Base-by-base conservation (phyloP, 306 rosid genomes). In the Glycyrrhiza uralensis region DNA sequence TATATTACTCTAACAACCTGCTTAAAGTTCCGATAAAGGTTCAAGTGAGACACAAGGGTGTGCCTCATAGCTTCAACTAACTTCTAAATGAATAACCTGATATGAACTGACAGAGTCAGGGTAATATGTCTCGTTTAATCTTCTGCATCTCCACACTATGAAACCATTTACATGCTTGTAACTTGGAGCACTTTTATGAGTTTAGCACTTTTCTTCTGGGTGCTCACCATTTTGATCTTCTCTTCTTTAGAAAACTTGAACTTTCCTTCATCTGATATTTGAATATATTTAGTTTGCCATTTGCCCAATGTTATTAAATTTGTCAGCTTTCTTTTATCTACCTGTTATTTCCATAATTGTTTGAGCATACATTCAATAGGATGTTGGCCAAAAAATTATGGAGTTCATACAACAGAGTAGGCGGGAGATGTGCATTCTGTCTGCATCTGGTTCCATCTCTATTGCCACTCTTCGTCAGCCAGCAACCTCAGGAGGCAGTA, bases 381-480 rank as follows among this genome's bases (percentile, higher is more conserved):
- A 93, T 68, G 95, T 93, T 65, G 88, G 92, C 76, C 93, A 93
- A 76, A 88, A 93, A 81, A 90, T 93, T 69, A 90, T 88, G 91
- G 7, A 59, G 57, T 90, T 90, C 71, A 77, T 87, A 92, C 96
- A 90, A 82, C 95, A 90, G 82, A 84, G 86, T 72, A 85, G 83
- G 85, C 88, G 88, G 41, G 98, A 90, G 81, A 81, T 93, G 51
- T 93, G 97, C 72, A 84, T 93, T 68, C 50, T 93, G 38, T 90
- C 98, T 26, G 98, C 97, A 66, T 84, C 96, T 76, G 97, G 98
- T 66, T 74, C 96, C 6, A 82, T 93, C 72, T 87, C 91, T 61
- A 88, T 81, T 81, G 97, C 87, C 18, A 85, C 90, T 77, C 91
- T 93, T 49, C 84, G 89, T 62, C 98, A 90, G 80, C 93, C 97